Conservation (phyloP, 164 flowering plant species). For the Tinospora cordifolia region DNA sequence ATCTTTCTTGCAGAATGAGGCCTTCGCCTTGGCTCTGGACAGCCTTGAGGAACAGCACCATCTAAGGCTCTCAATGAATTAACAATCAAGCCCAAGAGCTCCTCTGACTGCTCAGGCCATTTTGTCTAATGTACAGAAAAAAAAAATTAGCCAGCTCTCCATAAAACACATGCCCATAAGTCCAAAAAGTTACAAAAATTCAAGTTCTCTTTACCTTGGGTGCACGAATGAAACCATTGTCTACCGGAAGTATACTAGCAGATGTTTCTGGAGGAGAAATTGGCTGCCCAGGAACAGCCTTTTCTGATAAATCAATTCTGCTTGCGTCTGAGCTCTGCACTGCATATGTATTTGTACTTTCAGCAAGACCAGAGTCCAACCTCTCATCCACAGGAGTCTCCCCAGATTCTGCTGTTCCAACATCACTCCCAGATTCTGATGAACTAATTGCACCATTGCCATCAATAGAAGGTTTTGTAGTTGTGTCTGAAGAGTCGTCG, state of each 20-base stretch:
- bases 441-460: constrained; percentile 41
- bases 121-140: constrained; percentile 51
- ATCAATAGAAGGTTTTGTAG: constrained; percentile 44
- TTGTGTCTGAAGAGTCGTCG: constrained; percentile 48
- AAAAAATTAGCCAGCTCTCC: not conserved
- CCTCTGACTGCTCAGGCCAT: constrained; percentile 93
- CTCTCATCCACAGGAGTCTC: constrained; percentile 46
- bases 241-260: constrained; percentile 42
- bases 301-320: constrained; percentile 25
- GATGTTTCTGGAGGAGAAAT: constrained; percentile 67
- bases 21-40: constrained; percentile 84
- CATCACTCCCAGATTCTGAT: constrained; percentile 48
- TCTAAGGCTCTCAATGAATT: constrained; percentile 91
- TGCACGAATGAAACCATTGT: constrained; percentile 47
- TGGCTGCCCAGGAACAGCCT: constrained; percentile 49
- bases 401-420: constrained; percentile 73
- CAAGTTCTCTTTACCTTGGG: constrained; percentile 46
- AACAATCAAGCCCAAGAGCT: constrained; percentile 94
- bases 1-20: constrained; percentile 95
- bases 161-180: not conserved
- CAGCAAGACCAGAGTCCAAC: constrained; percentile 26
- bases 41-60: constrained; percentile 90
- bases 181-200: constrained; percentile 4
- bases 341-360: constrained; percentile 40
- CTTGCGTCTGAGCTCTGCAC: constrained; percentile 69